Conservation (phyloP, 2,329 filamentous ascomycete genomes). For the Aspergillus unguis region DNA sequence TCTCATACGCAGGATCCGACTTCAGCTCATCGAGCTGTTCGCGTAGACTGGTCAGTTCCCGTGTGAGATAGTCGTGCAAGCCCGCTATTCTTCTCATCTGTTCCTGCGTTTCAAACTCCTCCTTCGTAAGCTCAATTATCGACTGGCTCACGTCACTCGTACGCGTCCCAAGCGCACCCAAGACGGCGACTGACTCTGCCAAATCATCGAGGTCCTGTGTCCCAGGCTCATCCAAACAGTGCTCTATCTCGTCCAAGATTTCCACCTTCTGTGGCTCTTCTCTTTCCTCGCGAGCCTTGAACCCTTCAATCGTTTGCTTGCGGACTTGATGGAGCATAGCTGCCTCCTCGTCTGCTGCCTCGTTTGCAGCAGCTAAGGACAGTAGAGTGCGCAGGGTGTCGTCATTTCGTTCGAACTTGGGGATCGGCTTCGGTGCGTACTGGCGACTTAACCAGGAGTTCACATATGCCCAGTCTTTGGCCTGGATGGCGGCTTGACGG, state of each 20-base stretch:
- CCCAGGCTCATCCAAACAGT: slow-evolving; percentile 54
- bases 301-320: slow-evolving; percentile 34
- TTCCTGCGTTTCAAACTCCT: slow-evolving; percentile 51
- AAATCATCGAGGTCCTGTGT: slow-evolving; percentile 56
- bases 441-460: slow-evolving; percentile 76
- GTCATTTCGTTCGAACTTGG: slow-evolving; percentile 79
- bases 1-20: slow-evolving; percentile 47
- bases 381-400: slow-evolving; percentile 76
- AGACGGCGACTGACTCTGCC: slow-evolving; percentile 50
- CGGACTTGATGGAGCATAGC: slow-evolving; percentile 35
- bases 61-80: slow-evolving; percentile 56
- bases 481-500: slow-evolving; percentile 73
- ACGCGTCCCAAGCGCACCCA: slow-evolving; percentile 50
- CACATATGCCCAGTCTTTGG: slow-evolving; percentile 87
- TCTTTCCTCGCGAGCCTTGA: slow-evolving; percentile 28
- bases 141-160: slow-evolving; percentile 50
- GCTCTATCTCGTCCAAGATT: slow-evolving; percentile 54
- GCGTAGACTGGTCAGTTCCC: slow-evolving; percentile 44
- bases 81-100: slow-evolving; percentile 55
- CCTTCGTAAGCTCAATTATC: slow-evolving; percentile 57
- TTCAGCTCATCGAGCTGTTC: slow-evolving; percentile 31
- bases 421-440: slow-evolving; percentile 61
- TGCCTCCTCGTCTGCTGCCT: slow-evolving; percentile 56
- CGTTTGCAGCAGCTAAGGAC: slow-evolving; percentile 70
- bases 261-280: slow-evolving; percentile 34